These are phyloP conservation scores for Silybum marianum DNA, from an alignment of 129 eudicot species.

Conservation along the genomic window DNA sequence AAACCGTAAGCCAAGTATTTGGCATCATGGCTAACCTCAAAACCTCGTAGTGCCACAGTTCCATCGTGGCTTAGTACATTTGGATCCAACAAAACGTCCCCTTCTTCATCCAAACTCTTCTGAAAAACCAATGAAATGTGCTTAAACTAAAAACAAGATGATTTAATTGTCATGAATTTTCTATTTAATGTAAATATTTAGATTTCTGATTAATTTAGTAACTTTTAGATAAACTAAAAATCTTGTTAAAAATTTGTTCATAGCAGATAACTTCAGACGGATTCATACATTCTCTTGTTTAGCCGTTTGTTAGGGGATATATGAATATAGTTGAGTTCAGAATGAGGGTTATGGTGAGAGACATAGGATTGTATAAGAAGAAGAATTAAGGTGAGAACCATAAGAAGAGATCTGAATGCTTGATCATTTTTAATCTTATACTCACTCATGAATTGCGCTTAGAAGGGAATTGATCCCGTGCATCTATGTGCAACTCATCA, in stretches of 20 bases:
- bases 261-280: not conserved
- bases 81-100: constrained; percentile 82
- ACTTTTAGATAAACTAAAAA: not conserved
- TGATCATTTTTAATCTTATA: too few species aligned
- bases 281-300: not conserved
- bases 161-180: not conserved
- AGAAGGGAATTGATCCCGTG: too few species aligned
- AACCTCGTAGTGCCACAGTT: constrained; percentile 64
- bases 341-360: too few species aligned
- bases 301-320: not conserved
- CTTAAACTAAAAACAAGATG: not conserved
- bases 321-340: too few species aligned
- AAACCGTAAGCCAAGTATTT: constrained; percentile 75
- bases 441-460: too few species aligned
- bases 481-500: too few species aligned
- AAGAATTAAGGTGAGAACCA: too few species aligned
- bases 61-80: constrained; percentile 87
- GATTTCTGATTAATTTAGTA: too few species aligned
- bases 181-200: too few species aligned
- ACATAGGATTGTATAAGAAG: too few species aligned
- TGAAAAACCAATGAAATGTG: constrained; percentile 21
- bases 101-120: constrained; percentile 80
- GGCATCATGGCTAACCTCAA: constrained; percentile 82
- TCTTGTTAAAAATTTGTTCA: not conserved
- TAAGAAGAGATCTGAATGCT: too few species aligned